These are phyloP conservation scores for Hypseocharis bilobata DNA, from an alignment of 441 rosid species.

Conservation along the genomic window DNA sequence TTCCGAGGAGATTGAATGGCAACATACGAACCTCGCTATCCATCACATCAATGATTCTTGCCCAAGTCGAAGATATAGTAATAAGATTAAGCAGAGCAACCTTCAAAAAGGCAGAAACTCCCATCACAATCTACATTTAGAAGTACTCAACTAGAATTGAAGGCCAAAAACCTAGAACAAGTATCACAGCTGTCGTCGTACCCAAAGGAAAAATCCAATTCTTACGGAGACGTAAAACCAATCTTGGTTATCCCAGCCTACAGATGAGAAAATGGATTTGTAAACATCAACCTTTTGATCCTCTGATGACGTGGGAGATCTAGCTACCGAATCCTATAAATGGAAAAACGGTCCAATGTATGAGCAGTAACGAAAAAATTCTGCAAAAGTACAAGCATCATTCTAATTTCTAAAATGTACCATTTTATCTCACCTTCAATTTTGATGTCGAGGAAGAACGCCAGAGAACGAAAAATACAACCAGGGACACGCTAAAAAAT, in stretches of 20 bases:
- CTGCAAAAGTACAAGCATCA: background rate
- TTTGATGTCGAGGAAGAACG: constrained; percentile 40
- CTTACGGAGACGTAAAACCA: constrained; percentile 74
- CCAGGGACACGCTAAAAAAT: constrained; percentile 76
- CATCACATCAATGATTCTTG: constrained; percentile 85
- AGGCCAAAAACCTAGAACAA: constrained; percentile 10
- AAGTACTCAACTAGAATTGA: constrained; percentile 1
- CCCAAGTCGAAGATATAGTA: constrained; percentile 92
- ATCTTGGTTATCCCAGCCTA: constrained; percentile 44
- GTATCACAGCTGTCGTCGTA: constrained; percentile 24
- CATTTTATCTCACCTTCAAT: constrained; percentile 38
- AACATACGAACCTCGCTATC: constrained; percentile 61
- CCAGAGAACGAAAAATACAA: constrained; percentile 71
- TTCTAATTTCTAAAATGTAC: background rate
- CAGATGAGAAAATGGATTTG: constrained; percentile 30
- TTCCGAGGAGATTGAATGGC: constrained; percentile 4
- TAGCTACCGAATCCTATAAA: constrained; percentile 38
- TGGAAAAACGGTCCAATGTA: constrained; percentile 16
- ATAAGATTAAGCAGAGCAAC: constrained; percentile 83
- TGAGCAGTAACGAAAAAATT: background rate
- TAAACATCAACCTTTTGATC: constrained; percentile 23
- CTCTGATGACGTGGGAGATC: constrained; percentile 32
- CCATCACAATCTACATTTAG: constrained; percentile 9
- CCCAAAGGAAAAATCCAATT: constrained; percentile 88
- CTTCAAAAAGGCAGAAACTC: constrained; percentile 28